Evolutionary conservation across 352 stramenopile genomes (phyloP).

Genomic region (Paralagenidium karlingii): DNA sequence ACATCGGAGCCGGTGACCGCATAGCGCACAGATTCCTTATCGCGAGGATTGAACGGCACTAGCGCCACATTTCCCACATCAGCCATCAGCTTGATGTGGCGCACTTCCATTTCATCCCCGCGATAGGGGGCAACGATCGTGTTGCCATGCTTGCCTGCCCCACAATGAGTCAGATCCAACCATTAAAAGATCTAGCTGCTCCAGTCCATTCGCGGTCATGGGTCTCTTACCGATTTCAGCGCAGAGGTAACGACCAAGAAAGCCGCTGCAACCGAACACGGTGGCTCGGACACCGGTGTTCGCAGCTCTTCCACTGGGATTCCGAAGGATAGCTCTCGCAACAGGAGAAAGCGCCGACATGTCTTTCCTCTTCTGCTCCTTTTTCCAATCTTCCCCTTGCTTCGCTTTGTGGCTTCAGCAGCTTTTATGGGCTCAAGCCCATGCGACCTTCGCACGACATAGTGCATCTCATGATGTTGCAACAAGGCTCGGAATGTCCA

Average conservation of each 20-base stretch:
- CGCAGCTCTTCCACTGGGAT: conserved; percentile 56
- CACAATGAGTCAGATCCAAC: too few species aligned
- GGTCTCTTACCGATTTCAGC: conserved; percentile 84
- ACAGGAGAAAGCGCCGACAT: conserved; percentile 80
- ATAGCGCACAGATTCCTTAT: conserved; percentile 88
- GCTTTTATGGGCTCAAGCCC: conserved; percentile 7
- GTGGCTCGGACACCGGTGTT: conserved; percentile 84
- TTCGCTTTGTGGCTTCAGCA: too few species aligned
- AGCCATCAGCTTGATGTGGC: conserved; percentile 90
- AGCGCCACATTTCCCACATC: conserved; percentile 87
- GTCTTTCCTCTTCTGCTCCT: conserved; percentile 2
- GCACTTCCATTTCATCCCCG: conserved; percentile 88
- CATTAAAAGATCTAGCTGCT: too few species aligned
- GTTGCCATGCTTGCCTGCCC: conserved; percentile 55
- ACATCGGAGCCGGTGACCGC: conserved; percentile 88
- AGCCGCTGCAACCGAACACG: conserved; percentile 93
- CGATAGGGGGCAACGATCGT: conserved; percentile 84
- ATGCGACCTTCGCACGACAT: conserved; percentile 21
- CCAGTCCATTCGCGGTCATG: too few species aligned
- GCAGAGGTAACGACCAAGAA: conserved; percentile 92
- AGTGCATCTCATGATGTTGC: background rate
- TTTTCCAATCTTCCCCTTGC: background rate
- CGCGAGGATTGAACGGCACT: conserved; percentile 73
- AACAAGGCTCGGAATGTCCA: too few species aligned
- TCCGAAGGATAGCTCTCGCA: conserved; percentile 55